phyloP scores from a whole-genome alignment of 768 basidiomycete genomes.

The Suillus clintonianus region DNA sequence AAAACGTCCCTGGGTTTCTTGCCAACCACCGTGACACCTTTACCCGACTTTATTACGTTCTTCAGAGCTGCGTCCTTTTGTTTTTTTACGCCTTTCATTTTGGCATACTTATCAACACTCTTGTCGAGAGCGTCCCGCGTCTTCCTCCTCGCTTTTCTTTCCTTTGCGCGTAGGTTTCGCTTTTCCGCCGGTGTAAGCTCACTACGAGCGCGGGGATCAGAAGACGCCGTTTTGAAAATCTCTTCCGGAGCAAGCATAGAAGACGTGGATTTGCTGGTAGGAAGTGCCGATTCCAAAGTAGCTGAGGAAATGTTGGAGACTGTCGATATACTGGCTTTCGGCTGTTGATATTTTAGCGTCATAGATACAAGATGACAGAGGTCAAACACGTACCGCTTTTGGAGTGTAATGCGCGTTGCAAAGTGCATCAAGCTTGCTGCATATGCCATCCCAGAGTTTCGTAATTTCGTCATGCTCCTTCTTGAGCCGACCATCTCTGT shows the following conservation, averaged over 20 bases:
- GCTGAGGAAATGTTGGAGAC: conserved; percentile 81
- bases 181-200: conserved; percentile 90
- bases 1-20: conserved; percentile 49
- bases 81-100: conserved; percentile 60
- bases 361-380: background rate
- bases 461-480: conserved; percentile 91
- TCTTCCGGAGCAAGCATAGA: conserved; percentile 95
- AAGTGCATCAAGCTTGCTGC: conserved; percentile 86
- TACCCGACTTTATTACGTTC: conserved; percentile 80
- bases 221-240: conserved; percentile 63
- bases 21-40: conserved; percentile 86
- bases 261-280: conserved; percentile 71
- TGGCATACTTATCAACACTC: conserved; percentile 64
- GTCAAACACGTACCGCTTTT: conserved; percentile 66
- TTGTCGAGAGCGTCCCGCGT: conserved; percentile 66
- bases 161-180: conserved; percentile 63
- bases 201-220: conserved; percentile 61
- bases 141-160: conserved; percentile 70
- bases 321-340: conserved; percentile 85
- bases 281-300: conserved; percentile 87
- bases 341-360: conserved; percentile 46
- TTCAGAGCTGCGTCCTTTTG: conserved; percentile 85
- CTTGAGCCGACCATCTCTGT: conserved; percentile 84
- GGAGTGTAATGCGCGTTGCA: conserved; percentile 96
- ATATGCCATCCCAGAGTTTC: conserved; percentile 81